Percentiles rank a stretch among this genome's conserved stretches.
phyloP scores from a whole-genome alignment of 2,329 filamentous ascomycete species.

The Dothidotthia symphoricarpi region DNA sequence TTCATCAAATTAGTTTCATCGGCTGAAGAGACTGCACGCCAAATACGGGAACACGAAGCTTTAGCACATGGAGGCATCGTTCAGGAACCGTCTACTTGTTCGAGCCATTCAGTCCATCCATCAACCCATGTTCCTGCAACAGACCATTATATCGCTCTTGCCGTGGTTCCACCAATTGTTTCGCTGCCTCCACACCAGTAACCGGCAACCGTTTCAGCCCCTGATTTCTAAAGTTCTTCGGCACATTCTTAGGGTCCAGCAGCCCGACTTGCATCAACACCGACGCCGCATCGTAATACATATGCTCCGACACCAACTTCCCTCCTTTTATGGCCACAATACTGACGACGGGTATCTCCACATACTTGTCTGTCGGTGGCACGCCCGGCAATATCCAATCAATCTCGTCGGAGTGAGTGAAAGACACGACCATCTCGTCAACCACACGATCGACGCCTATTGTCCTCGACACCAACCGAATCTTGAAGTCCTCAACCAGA shows the following conservation, averaged over 20 bases:
- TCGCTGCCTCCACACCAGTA: constrained; percentile 43
- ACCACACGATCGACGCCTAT: constrained; percentile 58
- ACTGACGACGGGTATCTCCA: constrained; percentile 57
- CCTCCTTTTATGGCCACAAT: constrained; percentile 55
- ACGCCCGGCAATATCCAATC: constrained; percentile 60
- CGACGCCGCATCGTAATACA: constrained; percentile 61
- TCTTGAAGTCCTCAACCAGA: constrained; percentile 54
- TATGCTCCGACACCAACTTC: constrained; percentile 55
- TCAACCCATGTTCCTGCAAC: constrained; percentile 35
- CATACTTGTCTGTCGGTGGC: constrained; percentile 54
- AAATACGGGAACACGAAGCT: constrained; percentile 11
- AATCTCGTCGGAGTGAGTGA: constrained; percentile 57
- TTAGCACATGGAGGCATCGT: constrained; percentile 4
- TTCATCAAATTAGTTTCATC: constrained; percentile 53
- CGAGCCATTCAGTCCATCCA: constrained; percentile 28
- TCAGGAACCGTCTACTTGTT: constrained; percentile 15
- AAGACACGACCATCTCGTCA: constrained; percentile 58
- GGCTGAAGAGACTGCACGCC: constrained; percentile 47
- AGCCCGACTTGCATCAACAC: constrained; percentile 58
- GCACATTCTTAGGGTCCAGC: constrained; percentile 55
- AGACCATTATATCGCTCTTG: constrained; percentile 45
- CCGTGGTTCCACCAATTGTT: constrained; percentile 43
- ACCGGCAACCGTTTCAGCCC: constrained; percentile 46
- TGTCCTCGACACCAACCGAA: constrained; percentile 56
- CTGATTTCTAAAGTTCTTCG: constrained; percentile 40